Evolutionary conservation across 805 yeast genomes (phyloP).

Genomic region (Zygosaccharomyces bailii): DNA sequence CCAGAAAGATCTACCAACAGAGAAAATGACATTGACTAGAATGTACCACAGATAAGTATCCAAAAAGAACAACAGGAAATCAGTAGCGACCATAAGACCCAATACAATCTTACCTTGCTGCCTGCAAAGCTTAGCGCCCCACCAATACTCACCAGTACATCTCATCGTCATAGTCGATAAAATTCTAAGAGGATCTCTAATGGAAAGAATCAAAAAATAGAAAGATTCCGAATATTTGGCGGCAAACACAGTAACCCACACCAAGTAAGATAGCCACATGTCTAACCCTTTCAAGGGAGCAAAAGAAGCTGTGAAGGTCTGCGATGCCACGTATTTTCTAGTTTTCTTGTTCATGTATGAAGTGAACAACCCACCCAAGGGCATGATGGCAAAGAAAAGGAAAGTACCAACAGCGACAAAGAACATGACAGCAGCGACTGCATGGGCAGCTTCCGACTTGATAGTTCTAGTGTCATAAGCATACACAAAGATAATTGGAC

Average conservation of each 20-base stretch:
- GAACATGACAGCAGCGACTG: constrained; percentile 82
- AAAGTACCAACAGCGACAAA: constrained; percentile 82
- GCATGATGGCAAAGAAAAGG: constrained; percentile 88
- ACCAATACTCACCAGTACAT: constrained; percentile 95
- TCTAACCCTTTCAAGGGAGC: constrained; percentile 79
- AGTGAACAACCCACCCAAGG: constrained; percentile 93
- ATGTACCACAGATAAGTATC: constrained; percentile 99
- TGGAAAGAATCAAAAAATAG: constrained; percentile 80
- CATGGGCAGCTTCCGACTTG: constrained; percentile 67
- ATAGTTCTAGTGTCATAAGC: constrained; percentile 69
- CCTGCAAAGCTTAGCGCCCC: constrained; percentile 64
- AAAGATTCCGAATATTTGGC: constrained; percentile 92
- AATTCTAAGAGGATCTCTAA: constrained; percentile 92
- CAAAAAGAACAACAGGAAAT: constrained; percentile 91
- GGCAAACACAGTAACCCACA: constrained; percentile 85
- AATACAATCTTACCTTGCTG: constrained; percentile 86
- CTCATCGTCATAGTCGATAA: constrained; percentile 83
- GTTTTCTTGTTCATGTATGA: constrained; percentile 83
- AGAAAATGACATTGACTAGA: constrained; percentile 88
- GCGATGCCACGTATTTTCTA: constrained; percentile 87
- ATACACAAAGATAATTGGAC: constrained; percentile 82
- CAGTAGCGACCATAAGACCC: constrained; percentile 91
- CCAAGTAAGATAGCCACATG: constrained; percentile 91
- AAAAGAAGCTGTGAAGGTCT: constrained; percentile 92
- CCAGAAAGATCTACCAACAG: constrained; percentile 96